Base-by-base conservation (phyloP, 495 filamentous ascomycete species). In the Trichoderma parareesei region DNA sequence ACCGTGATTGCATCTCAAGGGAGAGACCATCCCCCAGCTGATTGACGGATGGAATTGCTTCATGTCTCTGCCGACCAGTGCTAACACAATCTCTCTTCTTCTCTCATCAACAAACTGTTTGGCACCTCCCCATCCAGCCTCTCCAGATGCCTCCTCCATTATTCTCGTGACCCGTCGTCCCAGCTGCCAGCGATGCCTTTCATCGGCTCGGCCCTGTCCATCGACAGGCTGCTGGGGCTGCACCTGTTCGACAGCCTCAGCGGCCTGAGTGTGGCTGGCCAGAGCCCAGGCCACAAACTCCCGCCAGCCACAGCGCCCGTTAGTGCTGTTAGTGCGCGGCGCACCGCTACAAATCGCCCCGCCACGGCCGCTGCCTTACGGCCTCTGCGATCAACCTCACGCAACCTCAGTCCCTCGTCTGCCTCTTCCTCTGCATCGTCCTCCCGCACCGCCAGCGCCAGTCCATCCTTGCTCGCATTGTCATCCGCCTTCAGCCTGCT, bases 191-290 rank as follows among this genome's bases (percentile, higher is more conserved):
- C 20, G 10, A 57, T 57, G 53, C 53, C 53, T 11, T 35, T 57
- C 20, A 8, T 57, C 2, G 53, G 53, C 14, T 35, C 53, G 53
- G 20, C 53, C 9, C 18, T 57, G 3, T 57, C 53, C 20, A 57
- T 57, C 27, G 53, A 57, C 16, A 33, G 53, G 53, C 53, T 57
- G 53, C 27, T 57, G 53, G 53, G 53, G 7, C 53, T 57, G 53
- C 53, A 57, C 53, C 53, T 57, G 27, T 57, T 57, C 18, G 53
- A 57, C 53, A 57, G 27, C 27, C 27, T 27, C 27, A 27, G 53
- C 27, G 53, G 7, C 35, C 13, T 57, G 27, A 35, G 53, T 27
- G 13, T 48, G 44, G 44, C 44, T 14, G n/a, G 44, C n/a, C 44
- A 48, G 44, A 48, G 16, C 10, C 44, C 44, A 5, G n/a, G 44